Evolutionary conservation across 2,329 filamentous ascomycete genomes (phyloP).

Genomic region (Aureobasidium namibiae): DNA sequence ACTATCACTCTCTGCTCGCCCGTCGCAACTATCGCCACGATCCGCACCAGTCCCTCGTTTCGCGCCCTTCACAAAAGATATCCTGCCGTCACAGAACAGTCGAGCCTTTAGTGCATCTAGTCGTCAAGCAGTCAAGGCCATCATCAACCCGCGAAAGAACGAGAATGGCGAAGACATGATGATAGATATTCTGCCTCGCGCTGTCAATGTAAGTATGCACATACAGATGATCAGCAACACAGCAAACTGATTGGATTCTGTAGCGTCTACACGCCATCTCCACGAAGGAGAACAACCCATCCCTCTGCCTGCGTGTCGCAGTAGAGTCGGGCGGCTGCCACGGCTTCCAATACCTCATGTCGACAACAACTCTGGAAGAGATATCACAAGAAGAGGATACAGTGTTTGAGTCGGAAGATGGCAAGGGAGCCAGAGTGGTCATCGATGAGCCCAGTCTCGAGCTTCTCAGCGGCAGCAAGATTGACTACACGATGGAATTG

Average conservation of each 20-base stretch:
- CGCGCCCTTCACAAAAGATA: not conserved
- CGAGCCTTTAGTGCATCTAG: not conserved
- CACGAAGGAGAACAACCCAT: conserved; percentile 53
- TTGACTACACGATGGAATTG: conserved; percentile 94
- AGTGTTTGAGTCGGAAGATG: conserved; percentile 62
- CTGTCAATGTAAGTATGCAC: conserved; percentile 57
- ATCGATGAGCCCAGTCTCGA: conserved; percentile 84
- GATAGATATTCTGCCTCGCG: conserved; percentile 75
- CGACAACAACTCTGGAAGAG: conserved; percentile 54
- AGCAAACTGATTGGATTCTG: not conserved
- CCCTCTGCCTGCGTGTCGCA: conserved; percentile 79
- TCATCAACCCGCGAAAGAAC: conserved; percentile 66
- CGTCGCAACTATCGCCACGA: conserved; percentile 4
- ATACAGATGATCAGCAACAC: not conserved
- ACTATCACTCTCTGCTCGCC: not conserved
- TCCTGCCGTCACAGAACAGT: not conserved
- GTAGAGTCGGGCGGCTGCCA: conserved; percentile 94
- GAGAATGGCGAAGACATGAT: conserved; percentile 78
- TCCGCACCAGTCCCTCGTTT: not conserved
- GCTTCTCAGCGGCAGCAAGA: conserved; percentile 82
- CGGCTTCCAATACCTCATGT: conserved; percentile 96
- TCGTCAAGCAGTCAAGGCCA: conserved; percentile 24
- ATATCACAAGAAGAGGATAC: conserved; percentile 72
- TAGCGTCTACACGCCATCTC: conserved; percentile 61
- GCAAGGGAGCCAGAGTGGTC: conserved; percentile 60